Evolutionary conservation across 1,284 basidiomycete genomes (phyloP).

Genomic region (Pterula multifida): DNA sequence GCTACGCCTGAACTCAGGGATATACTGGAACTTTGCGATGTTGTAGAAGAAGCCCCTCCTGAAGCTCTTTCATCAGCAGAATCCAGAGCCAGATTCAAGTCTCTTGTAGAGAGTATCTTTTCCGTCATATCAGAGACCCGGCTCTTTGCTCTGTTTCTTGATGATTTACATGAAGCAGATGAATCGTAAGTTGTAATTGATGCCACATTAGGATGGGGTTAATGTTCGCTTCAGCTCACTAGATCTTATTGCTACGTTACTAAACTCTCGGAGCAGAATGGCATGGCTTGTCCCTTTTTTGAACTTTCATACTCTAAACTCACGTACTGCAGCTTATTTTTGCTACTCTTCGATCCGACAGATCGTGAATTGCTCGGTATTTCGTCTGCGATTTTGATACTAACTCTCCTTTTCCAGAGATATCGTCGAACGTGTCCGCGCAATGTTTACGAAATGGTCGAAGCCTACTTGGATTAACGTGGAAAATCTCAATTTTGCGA

Average conservation of each 20-base stretch:
- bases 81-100: slow-evolving; percentile 54
- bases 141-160: slow-evolving; percentile 54
- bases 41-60: slow-evolving; percentile 35
- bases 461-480: slow-evolving; percentile 53
- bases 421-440: slow-evolving; percentile 35
- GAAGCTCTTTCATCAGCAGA: slow-evolving; percentile 45
- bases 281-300: slow-evolving; percentile 20
- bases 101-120: slow-evolving; percentile 56
- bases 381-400: not conserved
- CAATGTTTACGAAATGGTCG: slow-evolving; percentile 43
- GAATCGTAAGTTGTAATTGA: slow-evolving; percentile 35
- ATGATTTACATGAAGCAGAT: slow-evolving; percentile 63
- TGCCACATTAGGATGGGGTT: slow-evolving; percentile 36
- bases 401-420: slow-evolving; percentile 18
- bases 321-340: slow-evolving; percentile 40
- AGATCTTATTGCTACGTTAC: slow-evolving; percentile 48
- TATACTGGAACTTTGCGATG: slow-evolving; percentile 42
- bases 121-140: slow-evolving; percentile 54
- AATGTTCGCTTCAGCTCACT: slow-evolving; percentile 46
- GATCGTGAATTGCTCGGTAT: slow-evolving; percentile 24
- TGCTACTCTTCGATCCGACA: slow-evolving; percentile 50
- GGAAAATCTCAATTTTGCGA: slow-evolving; percentile 42
- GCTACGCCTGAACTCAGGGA: slow-evolving; percentile 50
- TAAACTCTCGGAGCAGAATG: slow-evolving; percentile 53
- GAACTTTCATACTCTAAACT: slow-evolving; percentile 4